A percentile compares a stretch with the other conserved stretches of the same genome.
These are phyloP conservation scores for Metarhizium rileyi DNA, from an alignment of 2,329 filamentous ascomycete genomes.

Conservation along the genomic window DNA sequence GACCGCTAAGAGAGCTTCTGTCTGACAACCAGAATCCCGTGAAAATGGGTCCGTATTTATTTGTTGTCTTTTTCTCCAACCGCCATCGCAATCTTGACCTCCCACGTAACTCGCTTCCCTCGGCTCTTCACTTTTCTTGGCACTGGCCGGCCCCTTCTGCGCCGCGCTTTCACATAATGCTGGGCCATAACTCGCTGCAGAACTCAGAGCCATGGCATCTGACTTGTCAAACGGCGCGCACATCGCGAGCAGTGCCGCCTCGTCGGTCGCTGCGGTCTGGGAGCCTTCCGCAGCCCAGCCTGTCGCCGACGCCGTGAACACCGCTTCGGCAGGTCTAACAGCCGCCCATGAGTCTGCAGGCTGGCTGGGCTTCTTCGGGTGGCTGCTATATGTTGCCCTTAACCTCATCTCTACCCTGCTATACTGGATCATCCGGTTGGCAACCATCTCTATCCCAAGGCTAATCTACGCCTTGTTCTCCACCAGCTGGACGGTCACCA, in stretches of 20 bases:
- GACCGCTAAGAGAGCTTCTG: background rate
- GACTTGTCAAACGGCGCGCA: constrained; percentile 28
- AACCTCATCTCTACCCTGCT: constrained; percentile 47
- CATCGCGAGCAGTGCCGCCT: constrained; percentile 22
- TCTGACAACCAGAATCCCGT: constrained; percentile 4
- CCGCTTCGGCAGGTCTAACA: constrained; percentile 20
- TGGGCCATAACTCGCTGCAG: constrained; percentile 20
- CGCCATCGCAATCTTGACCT: constrained; percentile 1
- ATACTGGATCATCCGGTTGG: constrained; percentile 76
- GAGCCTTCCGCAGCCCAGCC: constrained; percentile 21
- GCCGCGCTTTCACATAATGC: constrained; percentile 26
- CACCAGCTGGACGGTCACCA: constrained; percentile 89
- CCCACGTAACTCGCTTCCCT: constrained; percentile 8
- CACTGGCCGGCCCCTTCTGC: constrained; percentile 12
- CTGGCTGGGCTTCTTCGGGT: constrained; percentile 49
- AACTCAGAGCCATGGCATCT: constrained; percentile 30
- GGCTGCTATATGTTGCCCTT: constrained; percentile 43
- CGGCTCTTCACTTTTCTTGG: background rate
- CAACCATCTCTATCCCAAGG: constrained; percentile 81
- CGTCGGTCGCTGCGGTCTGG: constrained; percentile 22
- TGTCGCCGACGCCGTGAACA: constrained; percentile 28
- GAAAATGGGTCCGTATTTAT: constrained; percentile 8
- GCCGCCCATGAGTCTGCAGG: constrained; percentile 33
- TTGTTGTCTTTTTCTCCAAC: constrained; percentile 8
- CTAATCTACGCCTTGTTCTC: constrained; percentile 85